Base-by-base conservation (phyloP, 2,329 filamentous ascomycete species). In the Davidsoniella virescens region DNA sequence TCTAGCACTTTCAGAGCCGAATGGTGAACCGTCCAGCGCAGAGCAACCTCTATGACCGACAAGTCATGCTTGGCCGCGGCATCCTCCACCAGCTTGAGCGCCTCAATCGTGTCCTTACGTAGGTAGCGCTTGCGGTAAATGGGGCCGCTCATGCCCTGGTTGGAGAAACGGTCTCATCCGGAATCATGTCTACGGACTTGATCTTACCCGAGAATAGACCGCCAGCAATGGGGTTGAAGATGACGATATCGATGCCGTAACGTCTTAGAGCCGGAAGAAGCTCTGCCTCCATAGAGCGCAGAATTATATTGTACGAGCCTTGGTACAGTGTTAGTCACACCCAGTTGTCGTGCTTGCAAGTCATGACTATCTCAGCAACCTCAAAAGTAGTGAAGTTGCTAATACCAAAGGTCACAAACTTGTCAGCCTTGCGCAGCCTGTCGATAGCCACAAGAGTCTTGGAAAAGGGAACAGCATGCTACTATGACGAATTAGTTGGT, bases 381-480 rank as follows among this genome's bases (percentile, higher is more conserved):
- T 94, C 87, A 61, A 82, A 92, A 0, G 87, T 81, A 0, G 87
- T 84, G 62, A 80, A 94, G 66, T 94, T 94, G 58, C 78, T 84
- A 52, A 95, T 66, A 2, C 86, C 87, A 10, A 94, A 68, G 47
- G 76, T 74, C 17, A 86, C 78, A 59, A 95, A 94, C 62, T 90
- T 92, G 54, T 87, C 86, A 51, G 83, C 76, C 64, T 87, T 85
- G 70, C 94, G 85, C 47, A 94, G 67, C 64, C 87, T 78, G 62
- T 94, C 76, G 53, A 87, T 71, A 4, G 81, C 83, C 58, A 79
- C 75, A 16, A 94, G 71, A 0, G 87, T 92, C 63, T 92, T 82
- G 6, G 78, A 77, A 58, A 94, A 94, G 0, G 82, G 83, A 1
- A 81, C 74, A 1, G 70, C 75, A 9, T 81, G 75, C 59, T 79